phyloP scores from a whole-genome alignment of 257 asterid species.

The Knoxia roxburghii region DNA sequence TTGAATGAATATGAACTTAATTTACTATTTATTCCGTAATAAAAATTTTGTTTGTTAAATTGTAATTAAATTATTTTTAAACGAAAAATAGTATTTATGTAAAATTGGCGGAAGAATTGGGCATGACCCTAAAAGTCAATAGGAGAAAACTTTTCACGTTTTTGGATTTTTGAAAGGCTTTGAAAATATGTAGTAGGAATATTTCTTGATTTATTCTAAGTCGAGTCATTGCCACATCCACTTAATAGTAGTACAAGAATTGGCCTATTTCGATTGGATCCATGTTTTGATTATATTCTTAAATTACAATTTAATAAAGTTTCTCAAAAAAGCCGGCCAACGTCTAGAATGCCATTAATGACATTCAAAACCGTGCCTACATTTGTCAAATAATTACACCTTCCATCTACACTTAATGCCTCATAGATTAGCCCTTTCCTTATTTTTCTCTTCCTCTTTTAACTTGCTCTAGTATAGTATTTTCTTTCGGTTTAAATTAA shows the following conservation, averaged over 20 bases:
- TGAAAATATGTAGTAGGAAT: neutral
- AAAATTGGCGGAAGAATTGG: conserved; percentile 5
- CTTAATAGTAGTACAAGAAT: neutral
- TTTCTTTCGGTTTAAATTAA: no score
- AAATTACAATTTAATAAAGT: no score
- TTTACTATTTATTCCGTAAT: no score
- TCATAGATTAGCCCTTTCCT: no score
- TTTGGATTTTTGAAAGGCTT: neutral
- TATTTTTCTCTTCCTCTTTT: no score
- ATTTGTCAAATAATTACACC: neutral
- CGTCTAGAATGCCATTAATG: neutral
- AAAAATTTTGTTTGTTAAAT: no score
- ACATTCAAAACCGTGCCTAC: conserved; percentile 2
- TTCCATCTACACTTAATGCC: conserved; percentile 4
- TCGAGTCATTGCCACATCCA: conserved; percentile 14
- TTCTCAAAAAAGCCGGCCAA: conserved; percentile 7
- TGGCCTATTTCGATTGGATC: no score
- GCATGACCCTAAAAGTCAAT: conserved; percentile 7
- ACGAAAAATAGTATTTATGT: no score
- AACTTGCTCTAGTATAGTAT: no score
- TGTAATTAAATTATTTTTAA: no score
- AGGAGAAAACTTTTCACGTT: neutral
- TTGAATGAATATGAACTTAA: no score
- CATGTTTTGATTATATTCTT: no score
- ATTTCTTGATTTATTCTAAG: neutral